phyloP scores from a whole-genome alignment of 225 moss, liverwort and hornwort species.

The Straminergon stramineum region DNA sequence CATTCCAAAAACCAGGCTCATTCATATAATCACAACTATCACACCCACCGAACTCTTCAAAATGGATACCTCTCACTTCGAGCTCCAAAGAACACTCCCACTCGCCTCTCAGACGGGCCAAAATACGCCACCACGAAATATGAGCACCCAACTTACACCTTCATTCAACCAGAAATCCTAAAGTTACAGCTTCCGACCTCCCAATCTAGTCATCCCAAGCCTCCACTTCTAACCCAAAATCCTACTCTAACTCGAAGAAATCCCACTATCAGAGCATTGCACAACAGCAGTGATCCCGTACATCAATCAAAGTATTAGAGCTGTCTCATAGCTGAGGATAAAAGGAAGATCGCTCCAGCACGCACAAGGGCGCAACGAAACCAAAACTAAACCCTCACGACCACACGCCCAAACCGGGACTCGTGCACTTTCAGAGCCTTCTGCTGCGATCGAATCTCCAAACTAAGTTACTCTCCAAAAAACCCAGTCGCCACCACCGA shows the following conservation, averaged over 20 bases:
- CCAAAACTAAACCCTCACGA: not conserved
- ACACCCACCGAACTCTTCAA: not conserved
- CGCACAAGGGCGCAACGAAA: not conserved
- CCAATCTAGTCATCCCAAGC: not conserved
- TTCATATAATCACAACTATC: not conserved
- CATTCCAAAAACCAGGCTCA: not conserved
- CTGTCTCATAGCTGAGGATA: not conserved
- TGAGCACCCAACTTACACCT: not conserved
- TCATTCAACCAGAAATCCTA: not conserved
- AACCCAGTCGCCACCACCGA: not conserved
- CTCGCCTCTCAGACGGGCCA: not conserved
- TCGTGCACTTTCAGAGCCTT: not conserved
- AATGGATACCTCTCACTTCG: too few species aligned
- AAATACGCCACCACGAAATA: not conserved
- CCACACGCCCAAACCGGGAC: not conserved
- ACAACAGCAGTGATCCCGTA: not conserved
- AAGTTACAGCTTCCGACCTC: not conserved
- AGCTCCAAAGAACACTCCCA: not conserved
- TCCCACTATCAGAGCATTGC: not conserved
- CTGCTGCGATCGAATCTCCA: constrained; percentile 19
- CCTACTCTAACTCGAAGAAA: not conserved
- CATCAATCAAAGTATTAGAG: not conserved
- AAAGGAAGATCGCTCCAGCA: not conserved
- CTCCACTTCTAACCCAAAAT: not conserved
- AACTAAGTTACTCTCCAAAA: constrained; percentile 24